These are phyloP conservation scores for Pisolithus thermaeus DNA, from an alignment of 1,284 basidiomycete species.

Conservation along the genomic window DNA sequence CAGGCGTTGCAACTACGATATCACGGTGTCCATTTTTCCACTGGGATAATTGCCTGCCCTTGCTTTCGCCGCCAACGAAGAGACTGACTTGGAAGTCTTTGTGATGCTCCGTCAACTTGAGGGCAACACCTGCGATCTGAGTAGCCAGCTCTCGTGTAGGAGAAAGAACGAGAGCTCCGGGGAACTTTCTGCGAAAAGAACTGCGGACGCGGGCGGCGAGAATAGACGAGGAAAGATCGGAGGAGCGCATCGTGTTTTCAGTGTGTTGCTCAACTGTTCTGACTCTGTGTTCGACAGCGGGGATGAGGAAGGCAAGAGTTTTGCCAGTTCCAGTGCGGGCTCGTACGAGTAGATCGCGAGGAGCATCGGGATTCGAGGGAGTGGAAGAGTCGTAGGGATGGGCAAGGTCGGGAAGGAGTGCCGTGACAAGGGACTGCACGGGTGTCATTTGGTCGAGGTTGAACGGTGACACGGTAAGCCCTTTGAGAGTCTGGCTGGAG, in stretches of 20 bases:
- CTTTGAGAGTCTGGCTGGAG: slow-evolving; percentile 47
- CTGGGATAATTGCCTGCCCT: slow-evolving; percentile 43
- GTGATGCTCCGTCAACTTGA: slow-evolving; percentile 63
- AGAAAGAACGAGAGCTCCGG: slow-evolving; percentile 82
- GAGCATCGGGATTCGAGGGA: slow-evolving; percentile 27
- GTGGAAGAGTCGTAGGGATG: slow-evolving; percentile 39
- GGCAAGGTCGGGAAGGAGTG: slow-evolving; percentile 54
- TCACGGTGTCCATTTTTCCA: slow-evolving; percentile 74
- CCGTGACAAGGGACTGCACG: slow-evolving; percentile 82
- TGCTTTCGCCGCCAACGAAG: slow-evolving; percentile 78
- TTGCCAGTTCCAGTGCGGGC: slow-evolving; percentile 95
- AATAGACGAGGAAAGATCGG: slow-evolving; percentile 33
- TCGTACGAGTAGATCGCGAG: slow-evolving; percentile 70
- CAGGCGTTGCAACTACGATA: slow-evolving; percentile 91
- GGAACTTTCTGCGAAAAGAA: slow-evolving; percentile 39
- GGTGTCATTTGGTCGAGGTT: slow-evolving; percentile 72
- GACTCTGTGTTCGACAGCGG: slow-evolving; percentile 76
- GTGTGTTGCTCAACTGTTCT: slow-evolving; percentile 41
- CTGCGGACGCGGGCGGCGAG: slow-evolving; percentile 30
- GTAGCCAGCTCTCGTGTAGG: slow-evolving; percentile 94
- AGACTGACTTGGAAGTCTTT: slow-evolving; percentile 66
- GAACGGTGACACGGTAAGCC: slow-evolving; percentile 68
- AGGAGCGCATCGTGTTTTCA: slow-evolving; percentile 35
- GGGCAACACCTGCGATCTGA: slow-evolving; percentile 88
- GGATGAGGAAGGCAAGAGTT: slow-evolving; percentile 87